Conservation (phyloP, 2,329 filamentous ascomycete genomes). For the Clonostachys sp. region DNA sequence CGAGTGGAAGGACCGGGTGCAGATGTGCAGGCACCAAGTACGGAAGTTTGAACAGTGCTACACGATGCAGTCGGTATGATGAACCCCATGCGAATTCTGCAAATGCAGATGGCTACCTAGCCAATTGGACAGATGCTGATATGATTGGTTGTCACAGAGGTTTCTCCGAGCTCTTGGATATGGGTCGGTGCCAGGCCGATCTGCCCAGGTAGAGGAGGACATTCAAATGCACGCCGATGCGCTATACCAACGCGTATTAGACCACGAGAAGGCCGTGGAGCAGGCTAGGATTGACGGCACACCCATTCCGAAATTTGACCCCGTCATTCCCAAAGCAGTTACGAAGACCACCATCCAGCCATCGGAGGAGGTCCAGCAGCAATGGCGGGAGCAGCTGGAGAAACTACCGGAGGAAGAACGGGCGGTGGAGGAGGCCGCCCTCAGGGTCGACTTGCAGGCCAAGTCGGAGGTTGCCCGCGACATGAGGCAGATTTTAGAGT, state of each 20-base stretch:
- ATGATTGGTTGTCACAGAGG: constrained; percentile 42
- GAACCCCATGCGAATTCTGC: not conserved
- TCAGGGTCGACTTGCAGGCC: constrained; percentile 57
- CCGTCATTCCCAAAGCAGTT: constrained; percentile 39
- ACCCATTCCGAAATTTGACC: constrained; percentile 55
- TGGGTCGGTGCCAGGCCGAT: constrained; percentile 60
- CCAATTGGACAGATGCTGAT: not conserved
- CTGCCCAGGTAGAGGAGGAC: constrained; percentile 69
- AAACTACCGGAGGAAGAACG: constrained; percentile 55
- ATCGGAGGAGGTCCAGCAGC: constrained; percentile 41
- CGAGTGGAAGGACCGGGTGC: constrained; percentile 61
- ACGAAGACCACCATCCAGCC: constrained; percentile 15
- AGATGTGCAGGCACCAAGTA: constrained; percentile 77
- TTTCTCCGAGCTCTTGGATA: constrained; percentile 91
- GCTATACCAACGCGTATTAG: constrained; percentile 81
- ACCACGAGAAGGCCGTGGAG: constrained; percentile 72
- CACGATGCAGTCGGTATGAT: constrained; percentile 72
- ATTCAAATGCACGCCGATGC: constrained; percentile 96
- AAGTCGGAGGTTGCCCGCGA: constrained; percentile 54
- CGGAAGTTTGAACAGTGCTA: constrained; percentile 81
- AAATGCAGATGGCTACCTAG: not conserved
- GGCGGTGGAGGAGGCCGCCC: constrained; percentile 57
- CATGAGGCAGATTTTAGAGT: constrained; percentile 49
- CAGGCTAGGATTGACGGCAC: constrained; percentile 59
- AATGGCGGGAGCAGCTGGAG: constrained; percentile 50